Conservation (phyloP, 2,329 filamentous ascomycete species). For the Tolypocladium guangdongense region DNA sequence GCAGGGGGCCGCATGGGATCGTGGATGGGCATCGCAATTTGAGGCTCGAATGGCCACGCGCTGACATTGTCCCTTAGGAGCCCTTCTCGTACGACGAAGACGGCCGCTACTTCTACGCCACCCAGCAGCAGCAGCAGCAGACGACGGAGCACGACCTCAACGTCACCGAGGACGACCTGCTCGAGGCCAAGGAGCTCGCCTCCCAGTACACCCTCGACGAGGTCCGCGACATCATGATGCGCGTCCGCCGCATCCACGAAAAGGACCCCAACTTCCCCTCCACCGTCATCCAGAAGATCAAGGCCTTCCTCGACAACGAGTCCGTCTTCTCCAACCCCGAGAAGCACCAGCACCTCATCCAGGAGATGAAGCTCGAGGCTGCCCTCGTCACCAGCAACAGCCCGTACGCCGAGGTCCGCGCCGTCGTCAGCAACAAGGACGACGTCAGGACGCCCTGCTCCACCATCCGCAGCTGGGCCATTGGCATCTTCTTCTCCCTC, state of each 20-base stretch:
- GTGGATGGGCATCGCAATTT: neutral
- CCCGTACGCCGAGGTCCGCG: slow-evolving; percentile 46
- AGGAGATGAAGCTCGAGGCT: slow-evolving; percentile 44
- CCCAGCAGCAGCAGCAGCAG: slow-evolving; percentile 14
- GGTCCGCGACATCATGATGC: slow-evolving; percentile 29
- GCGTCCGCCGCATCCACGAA: slow-evolving; percentile 28
- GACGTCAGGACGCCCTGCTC: slow-evolving; percentile 36
- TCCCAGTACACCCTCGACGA: slow-evolving; percentile 30
- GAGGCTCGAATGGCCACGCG: neutral
- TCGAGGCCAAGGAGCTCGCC: slow-evolving; percentile 33
- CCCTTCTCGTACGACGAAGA: slow-evolving; percentile 29
- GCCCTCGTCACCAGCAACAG: slow-evolving; percentile 44
- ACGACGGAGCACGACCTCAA: slow-evolving; percentile 28
- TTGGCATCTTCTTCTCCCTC: slow-evolving; percentile 39
- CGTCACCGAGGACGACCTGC: slow-evolving; percentile 34
- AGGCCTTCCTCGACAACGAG: slow-evolving; percentile 31
- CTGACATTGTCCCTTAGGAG: slow-evolving; percentile 10
- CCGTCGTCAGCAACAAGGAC: slow-evolving; percentile 46
- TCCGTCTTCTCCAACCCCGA: slow-evolving; percentile 32
- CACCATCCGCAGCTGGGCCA: slow-evolving; percentile 43
- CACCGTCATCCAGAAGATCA: slow-evolving; percentile 27
- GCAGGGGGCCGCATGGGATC: neutral
- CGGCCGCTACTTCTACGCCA: slow-evolving; percentile 18
- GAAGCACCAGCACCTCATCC: slow-evolving; percentile 35
- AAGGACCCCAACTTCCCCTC: slow-evolving; percentile 32